These are phyloP conservation scores for Bimuria novae-zelandiae DNA, from an alignment of 2,329 filamentous ascomycete species.

Conservation along the genomic window DNA sequence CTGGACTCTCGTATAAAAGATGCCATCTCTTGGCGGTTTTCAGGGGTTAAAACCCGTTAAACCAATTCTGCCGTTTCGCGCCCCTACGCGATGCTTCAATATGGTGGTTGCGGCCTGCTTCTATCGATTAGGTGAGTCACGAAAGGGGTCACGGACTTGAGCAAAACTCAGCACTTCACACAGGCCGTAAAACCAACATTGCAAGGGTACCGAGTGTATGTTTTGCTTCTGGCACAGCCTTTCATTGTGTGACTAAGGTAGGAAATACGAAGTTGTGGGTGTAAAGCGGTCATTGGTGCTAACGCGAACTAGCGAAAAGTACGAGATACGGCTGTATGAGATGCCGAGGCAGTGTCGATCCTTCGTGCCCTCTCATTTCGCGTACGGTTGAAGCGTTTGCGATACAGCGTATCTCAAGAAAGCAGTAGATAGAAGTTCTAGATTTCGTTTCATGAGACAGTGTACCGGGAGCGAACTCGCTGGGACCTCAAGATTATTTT, in stretches of 20 bases:
- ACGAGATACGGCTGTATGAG: background rate
- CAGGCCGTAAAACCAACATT: background rate
- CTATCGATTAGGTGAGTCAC: background rate
- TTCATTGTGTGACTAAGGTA: no score
- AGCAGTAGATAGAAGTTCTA: background rate
- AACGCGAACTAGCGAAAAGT: background rate
- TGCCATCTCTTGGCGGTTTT: background rate
- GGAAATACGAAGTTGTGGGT: background rate
- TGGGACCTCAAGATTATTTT: no score
- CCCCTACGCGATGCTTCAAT: background rate
- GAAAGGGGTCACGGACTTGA: background rate
- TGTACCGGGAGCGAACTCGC: no score
- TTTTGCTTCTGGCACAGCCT: background rate
- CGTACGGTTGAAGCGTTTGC: no score
- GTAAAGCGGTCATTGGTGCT: background rate
- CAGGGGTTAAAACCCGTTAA: background rate
- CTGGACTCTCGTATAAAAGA: slow-evolving; percentile 10
- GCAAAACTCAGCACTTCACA: background rate
- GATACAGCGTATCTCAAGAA: no score
- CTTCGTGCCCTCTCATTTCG: background rate
- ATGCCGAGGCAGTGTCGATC: background rate
- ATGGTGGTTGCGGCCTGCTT: slow-evolving; percentile 1
- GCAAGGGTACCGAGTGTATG: background rate
- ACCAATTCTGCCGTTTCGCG: background rate
- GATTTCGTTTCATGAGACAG: background rate